Conservation (phyloP, 1,284 basidiomycete species). For the Salmacisia buchloeana region DNA sequence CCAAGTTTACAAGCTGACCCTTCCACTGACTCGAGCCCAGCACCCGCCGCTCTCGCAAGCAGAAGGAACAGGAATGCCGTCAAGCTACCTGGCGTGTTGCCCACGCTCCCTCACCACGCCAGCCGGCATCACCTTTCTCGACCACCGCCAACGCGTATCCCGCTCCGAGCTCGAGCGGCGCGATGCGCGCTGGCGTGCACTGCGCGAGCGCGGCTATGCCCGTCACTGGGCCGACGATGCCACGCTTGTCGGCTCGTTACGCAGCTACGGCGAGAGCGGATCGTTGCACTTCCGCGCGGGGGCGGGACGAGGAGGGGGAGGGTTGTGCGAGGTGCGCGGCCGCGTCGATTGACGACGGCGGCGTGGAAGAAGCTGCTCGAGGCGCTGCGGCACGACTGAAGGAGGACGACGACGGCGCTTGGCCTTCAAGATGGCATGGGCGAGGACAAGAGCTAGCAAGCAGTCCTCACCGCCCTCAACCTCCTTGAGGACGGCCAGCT, state of each 20-base stretch:
- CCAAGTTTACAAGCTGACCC: too few relatives aligned
- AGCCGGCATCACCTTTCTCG: slow-evolving; percentile 29
- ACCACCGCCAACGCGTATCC: slow-evolving; percentile 34
- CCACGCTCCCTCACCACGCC: slow-evolving; percentile 28
- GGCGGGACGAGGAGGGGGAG: neutral
- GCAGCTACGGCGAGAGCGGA: slow-evolving; percentile 1
- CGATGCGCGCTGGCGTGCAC: slow-evolving; percentile 34
- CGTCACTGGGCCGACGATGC: slow-evolving; percentile 39
- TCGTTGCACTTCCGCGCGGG: neutral
- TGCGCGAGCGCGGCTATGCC: slow-evolving; percentile 29
- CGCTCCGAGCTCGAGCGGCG: slow-evolving; percentile 32
- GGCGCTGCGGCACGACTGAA: slow-evolving; percentile 5
- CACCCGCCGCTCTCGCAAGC: too few relatives aligned
- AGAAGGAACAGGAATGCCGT: too few relatives aligned
- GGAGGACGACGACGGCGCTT: too few relatives aligned
- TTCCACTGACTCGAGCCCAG: too few relatives aligned
- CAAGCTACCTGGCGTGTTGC: slow-evolving; percentile 13
- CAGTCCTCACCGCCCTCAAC: too few relatives aligned
- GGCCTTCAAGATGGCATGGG: too few relatives aligned
- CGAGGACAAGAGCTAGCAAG: too few relatives aligned
- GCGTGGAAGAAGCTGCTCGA: slow-evolving; percentile 1
- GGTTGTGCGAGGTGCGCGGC: neutral
- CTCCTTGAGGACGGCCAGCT: too few relatives aligned
- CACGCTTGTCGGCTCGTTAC: slow-evolving; percentile 25
- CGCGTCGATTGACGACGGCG: neutral